These are phyloP conservation scores for Paraconiothyrium sp. DNA, from an alignment of 2,329 filamentous ascomycete species.

Conservation along the genomic window DNA sequence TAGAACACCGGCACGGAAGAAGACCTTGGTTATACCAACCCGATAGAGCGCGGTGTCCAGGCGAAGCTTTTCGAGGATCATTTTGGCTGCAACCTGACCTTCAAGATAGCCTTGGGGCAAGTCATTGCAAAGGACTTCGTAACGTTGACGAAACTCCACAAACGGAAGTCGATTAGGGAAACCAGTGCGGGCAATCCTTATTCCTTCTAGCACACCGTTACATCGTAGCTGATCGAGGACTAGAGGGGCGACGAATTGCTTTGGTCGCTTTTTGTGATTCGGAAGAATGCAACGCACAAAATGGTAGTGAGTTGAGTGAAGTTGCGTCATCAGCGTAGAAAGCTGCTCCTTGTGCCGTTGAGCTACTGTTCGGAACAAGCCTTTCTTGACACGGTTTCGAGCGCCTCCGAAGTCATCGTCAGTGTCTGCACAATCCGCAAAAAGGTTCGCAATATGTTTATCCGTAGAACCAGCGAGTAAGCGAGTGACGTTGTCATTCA, in stretches of 20 bases:
- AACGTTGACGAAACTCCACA: constrained; percentile 91
- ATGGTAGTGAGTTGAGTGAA: constrained; percentile 96
- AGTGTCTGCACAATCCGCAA: constrained; percentile 84
- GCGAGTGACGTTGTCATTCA: constrained; percentile 96
- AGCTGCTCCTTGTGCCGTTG: constrained; percentile 98
- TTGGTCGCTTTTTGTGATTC: constrained; percentile 96
- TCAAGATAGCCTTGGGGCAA: constrained; percentile 93
- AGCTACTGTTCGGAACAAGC: constrained; percentile 93
- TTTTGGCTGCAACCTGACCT: constrained; percentile 81
- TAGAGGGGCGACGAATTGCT: constrained; percentile 89
- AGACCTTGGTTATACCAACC: constrained; percentile 95
- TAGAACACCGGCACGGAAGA: constrained; percentile 94
- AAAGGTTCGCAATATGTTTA: constrained; percentile 83
- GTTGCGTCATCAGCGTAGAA: constrained; percentile 92
- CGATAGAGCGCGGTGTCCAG: constrained; percentile 89
- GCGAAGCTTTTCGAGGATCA: constrained; percentile 89
- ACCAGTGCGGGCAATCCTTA: constrained; percentile 93
- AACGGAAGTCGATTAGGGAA: constrained; percentile 95
- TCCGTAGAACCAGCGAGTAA: constrained; percentile 84
- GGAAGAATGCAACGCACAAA: constrained; percentile 98
- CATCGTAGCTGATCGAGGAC: constrained; percentile 97
- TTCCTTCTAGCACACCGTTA: constrained; percentile 99
- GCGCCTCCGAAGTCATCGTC: constrained; percentile 77
- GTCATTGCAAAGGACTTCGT: constrained; percentile 87
- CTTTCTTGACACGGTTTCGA: constrained; percentile 90